Evolutionary conservation across 306 rosid species (phyloP), one percentile per base, ranked within the genome.

Genomic region (Boehmeria nivea): DNA sequence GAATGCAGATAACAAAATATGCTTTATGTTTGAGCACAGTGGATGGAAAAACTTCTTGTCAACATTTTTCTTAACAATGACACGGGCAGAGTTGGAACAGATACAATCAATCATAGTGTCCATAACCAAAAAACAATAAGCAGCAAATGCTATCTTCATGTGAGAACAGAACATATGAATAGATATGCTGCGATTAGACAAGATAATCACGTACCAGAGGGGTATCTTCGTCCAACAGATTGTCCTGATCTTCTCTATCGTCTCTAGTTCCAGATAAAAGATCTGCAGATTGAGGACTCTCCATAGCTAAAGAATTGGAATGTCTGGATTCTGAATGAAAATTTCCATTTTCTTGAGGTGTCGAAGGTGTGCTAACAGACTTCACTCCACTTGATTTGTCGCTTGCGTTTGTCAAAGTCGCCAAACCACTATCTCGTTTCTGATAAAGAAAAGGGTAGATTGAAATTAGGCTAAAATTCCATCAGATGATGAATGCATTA

Each of bases 311-410:
- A 64, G 96, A 84, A 76, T 75, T 83, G 24, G 93, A 84, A 59
- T 72, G 72, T 68, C 95, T 78, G 51, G 87, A 69, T 47, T 84
- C 98, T 43, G 72, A 45, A 50, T 76, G 82, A 65, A 60, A 65
- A 74, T 82, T 80, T 21, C 74, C 73, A 51, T 68, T 76, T 77
- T 84, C 96, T 71, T 79, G 96, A 67, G 98, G 96, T 39, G 98
- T 91, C 43, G 98, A 87, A 58, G 98, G 96, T 34, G 84, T 78
- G 71, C 95, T 84, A 27, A 70, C 49, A 62, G 98, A 87, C 75
- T 82, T 87, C 38, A 83, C 86, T 64, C 95, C 98, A 69, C 95
- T 87, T 27, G 93, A 91, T 80, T 76, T 87, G 67, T 91, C 98
- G 66, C 95, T 87, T 4, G 78, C 54, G 76, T 78, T 81, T 53